A percentile compares a stretch with the other conserved stretches of the same genome.
phyloP scores from a whole-genome alignment of 129 eudicot species.

The Arctium minus region DNA sequence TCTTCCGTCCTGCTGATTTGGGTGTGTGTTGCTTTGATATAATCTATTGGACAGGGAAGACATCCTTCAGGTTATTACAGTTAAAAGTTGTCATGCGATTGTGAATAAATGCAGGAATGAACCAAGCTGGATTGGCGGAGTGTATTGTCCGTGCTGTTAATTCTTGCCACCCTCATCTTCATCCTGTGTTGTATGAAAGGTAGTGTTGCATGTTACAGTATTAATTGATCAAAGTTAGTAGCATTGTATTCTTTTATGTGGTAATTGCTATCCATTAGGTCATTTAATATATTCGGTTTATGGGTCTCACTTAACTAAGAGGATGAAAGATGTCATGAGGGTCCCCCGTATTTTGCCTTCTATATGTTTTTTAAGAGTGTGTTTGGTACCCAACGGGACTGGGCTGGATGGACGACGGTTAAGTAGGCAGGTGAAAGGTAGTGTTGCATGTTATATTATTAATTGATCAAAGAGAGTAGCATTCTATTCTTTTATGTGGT shows the following conservation, averaged over 20 bases:
- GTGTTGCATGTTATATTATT: neutral
- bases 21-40: constrained; percentile 39
- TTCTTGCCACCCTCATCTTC: constrained; percentile 90
- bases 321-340: neutral
- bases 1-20: constrained; percentile 95
- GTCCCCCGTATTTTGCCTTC: neutral
- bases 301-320: neutral
- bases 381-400: neutral
- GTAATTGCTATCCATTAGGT: neutral
- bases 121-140: constrained; percentile 97
- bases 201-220: constrained; percentile 1
- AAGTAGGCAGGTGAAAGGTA: constrained; percentile 46
- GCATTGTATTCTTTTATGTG: neutral
- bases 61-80: neutral
- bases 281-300: neutral
- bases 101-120: constrained; percentile 61
- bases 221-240: constrained; percentile 7
- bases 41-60: constrained; percentile 9
- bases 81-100: neutral
- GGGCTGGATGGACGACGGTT: neutral
- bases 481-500: neutral
- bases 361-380: neutral
- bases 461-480: neutral
- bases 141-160: constrained; percentile 87
- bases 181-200: constrained; percentile 96